Conservation (phyloP, 352 stramenopile species). For the Globisporangium rhizosaccharum region DNA sequence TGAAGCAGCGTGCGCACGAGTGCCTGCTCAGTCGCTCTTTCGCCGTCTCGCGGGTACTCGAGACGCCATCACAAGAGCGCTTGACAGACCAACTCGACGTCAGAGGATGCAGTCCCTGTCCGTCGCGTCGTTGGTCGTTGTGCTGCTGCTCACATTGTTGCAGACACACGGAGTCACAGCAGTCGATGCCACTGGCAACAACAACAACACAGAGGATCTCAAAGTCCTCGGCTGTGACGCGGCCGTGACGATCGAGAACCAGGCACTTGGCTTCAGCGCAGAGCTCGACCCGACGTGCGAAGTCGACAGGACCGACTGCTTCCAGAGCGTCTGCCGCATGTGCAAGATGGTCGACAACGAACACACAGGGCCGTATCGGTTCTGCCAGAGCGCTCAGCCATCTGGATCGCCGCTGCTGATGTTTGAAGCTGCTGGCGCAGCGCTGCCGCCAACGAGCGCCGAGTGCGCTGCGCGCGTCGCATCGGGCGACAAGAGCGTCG, state of each 20-base stretch:
- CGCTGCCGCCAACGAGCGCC: constrained; percentile 6
- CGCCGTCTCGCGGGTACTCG: no score
- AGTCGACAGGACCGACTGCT: constrained; percentile 15
- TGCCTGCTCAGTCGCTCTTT: no score
- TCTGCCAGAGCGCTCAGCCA: background rate
- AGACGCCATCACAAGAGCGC: no score
- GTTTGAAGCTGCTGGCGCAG: background rate
- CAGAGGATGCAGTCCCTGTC: no score
- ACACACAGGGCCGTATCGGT: constrained; percentile 11
- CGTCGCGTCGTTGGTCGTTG: no score
- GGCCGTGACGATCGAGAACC: background rate
- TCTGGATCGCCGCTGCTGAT: background rate
- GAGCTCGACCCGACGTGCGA: constrained; percentile 1
- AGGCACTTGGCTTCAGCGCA: constrained; percentile 6
- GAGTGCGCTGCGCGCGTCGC: constrained; percentile 23
- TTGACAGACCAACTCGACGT: no score
- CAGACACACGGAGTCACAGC: no score
- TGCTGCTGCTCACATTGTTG: no score
- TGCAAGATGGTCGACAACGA: constrained; percentile 9
- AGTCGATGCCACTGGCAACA: background rate
- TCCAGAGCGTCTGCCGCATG: constrained; percentile 18
- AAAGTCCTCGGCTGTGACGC: background rate
- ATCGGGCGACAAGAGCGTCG: constrained; percentile 22
- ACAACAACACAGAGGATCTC: background rate
- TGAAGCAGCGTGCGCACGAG: no score